Evolutionary conservation across 345 rosid species (phyloP), one percentile per base, ranked within the genome.

Genomic region (Rhodamnia rubescens): DNA sequence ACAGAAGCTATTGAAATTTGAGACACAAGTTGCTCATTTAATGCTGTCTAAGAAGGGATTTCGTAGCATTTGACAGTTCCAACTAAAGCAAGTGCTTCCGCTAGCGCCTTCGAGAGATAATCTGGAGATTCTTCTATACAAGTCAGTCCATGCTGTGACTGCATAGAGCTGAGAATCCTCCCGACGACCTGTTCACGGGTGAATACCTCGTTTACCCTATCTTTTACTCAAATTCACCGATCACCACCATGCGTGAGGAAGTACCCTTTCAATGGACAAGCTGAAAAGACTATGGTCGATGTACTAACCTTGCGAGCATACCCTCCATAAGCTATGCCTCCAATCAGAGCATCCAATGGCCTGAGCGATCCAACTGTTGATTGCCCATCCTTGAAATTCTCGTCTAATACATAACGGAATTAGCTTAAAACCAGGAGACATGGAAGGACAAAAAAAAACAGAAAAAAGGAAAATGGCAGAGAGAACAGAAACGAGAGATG

Each of bases 291-390:
- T 16, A 59, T 40, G 47, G 36, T 10, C 4, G 52, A 20, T 83
- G 26, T 29, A 80, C 58, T 36, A 55, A 91, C 96, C 93, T 93
- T 91, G 75, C 93, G 88, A 50, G 96, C 93, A 86, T 93, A 89
- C 59, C 94, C 93, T 58, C 94, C 94, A 40, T 88, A 93, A 52
- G 94, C 94, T 82, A 93, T 85, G 82, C 94, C 96, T 83, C 92
- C 91, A 50, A 91, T 88, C 36, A 85, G 49, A 27, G 93, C 89
- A 85, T 83, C 85, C 1, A 51, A 26, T 2, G 86, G 85, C 61
- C 58, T n/a, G n/a, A 55, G 40, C 64, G 84, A 85, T 54, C 86
- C 44, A 1, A 53, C 82, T 14, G 56, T 29, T 74, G 82, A 55
- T 57, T 52, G 53, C 75, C 75, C 87, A 58, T 83, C 85, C 47